These are phyloP conservation scores for Cystobasidium ongulense DNA, from an alignment of 768 basidiomycete genomes.

Conservation along the genomic window DNA sequence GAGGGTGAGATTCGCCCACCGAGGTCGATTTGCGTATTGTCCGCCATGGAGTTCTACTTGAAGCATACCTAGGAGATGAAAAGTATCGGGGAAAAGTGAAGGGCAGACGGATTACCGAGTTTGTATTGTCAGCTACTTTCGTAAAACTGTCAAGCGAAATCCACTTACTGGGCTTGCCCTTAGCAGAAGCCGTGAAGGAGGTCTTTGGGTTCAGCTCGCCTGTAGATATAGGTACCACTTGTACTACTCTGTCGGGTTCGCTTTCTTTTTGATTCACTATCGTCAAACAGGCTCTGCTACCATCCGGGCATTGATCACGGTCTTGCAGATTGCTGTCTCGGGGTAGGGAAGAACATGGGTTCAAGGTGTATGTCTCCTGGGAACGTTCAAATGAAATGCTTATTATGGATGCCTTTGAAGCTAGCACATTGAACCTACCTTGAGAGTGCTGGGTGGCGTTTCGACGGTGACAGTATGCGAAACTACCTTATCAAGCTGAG, in stretches of 20 bases:
- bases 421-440: not conserved
- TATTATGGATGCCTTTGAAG: too few relatives aligned
- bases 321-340: conserved; percentile 1
- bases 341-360: conserved; percentile 36
- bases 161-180: conserved; percentile 10
- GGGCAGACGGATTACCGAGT: too few relatives aligned
- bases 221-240: conserved; percentile 66
- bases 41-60: conserved; percentile 42
- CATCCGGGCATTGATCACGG: conserved; percentile 36
- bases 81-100: too few relatives aligned
- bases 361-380: conserved; percentile 35
- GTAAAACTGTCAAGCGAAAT: conserved; percentile 46
- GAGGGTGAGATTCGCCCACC: conserved; percentile 58
- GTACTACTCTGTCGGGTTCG: conserved; percentile 56
- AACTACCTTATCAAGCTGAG: not conserved
- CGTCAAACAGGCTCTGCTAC: conserved; percentile 65
- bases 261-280: conserved; percentile 57
- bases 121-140: too few relatives aligned
- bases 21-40: conserved; percentile 50
- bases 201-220: conserved; percentile 41
- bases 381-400: too few relatives aligned
- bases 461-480: conserved; percentile 1
- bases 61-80: conserved; percentile 59
- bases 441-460: conserved; percentile 5
- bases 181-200: conserved; percentile 30